A percentile compares a stretch with the other conserved stretches of the same genome.
These are phyloP conservation scores for Adansonia digitata DNA, from an alignment of 345 rosid species.

Conservation along the genomic window DNA sequence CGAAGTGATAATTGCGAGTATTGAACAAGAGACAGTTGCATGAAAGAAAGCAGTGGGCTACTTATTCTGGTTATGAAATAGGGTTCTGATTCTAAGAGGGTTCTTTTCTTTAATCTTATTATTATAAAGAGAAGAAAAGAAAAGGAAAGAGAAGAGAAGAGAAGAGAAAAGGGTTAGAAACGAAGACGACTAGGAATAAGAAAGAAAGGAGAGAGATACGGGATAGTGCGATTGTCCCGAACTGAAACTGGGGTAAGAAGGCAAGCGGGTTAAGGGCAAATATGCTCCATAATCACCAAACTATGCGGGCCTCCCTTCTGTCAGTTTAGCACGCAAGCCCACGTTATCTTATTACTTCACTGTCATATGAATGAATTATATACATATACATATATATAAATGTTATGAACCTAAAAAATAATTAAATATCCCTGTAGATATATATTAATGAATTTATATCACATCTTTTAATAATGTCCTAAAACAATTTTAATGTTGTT, in stretches of 20 bases:
- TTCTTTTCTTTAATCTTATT: neutral
- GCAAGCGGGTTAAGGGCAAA: constrained; percentile 33
- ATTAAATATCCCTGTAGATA: too few species aligned
- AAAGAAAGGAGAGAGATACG: constrained; percentile 5
- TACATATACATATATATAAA: too few species aligned
- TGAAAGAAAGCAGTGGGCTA: constrained; percentile 59
- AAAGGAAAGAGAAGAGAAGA: neutral
- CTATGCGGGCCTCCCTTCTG: constrained; percentile 32
- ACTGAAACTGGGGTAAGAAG: constrained; percentile 22
- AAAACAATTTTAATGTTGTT: too few species aligned
- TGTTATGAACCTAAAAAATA: too few species aligned
- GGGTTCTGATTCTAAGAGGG: neutral
- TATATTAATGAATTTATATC: too few species aligned
- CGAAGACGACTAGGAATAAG: too few species aligned
- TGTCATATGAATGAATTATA: neutral
- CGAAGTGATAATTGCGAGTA: neutral
- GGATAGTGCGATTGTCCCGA: too few species aligned
- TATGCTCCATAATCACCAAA: constrained; percentile 25
- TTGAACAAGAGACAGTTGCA: constrained; percentile 41
- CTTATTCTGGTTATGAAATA: constrained; percentile 28
- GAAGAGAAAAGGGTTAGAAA: too few species aligned
- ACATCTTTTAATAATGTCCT: too few species aligned
- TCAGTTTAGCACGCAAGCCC: constrained; percentile 37
- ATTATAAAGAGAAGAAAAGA: too few species aligned
- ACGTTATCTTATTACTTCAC: constrained; percentile 19